Evolutionary conservation across 345 rosid genomes (phyloP).

Genomic region (Luvunga scandens): DNA sequence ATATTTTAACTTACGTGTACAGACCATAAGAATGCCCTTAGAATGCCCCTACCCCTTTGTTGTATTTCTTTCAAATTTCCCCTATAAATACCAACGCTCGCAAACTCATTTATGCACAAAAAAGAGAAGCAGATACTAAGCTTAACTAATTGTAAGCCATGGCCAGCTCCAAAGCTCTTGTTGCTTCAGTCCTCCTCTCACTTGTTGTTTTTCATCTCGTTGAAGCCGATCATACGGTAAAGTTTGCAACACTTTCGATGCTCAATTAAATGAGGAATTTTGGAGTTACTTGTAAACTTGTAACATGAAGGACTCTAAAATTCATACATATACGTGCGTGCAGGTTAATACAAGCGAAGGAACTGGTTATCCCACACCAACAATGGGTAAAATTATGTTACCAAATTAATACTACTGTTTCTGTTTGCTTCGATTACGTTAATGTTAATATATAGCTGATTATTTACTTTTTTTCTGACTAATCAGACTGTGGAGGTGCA

Average conservation of each 20-base stretch:
- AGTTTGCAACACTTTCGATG: background rate
- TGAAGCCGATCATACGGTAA: constrained; percentile 35
- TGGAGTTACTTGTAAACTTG: background rate
- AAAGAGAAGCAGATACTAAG: background rate
- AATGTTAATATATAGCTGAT: background rate
- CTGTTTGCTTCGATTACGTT: background rate
- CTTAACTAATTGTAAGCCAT: constrained; percentile 8
- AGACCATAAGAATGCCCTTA: background rate
- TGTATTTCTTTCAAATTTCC: background rate
- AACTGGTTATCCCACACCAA: background rate
- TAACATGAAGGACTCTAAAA: background rate
- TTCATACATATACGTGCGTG: background rate
- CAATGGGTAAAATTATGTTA: constrained; percentile 8
- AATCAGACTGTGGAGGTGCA: constrained; percentile 58
- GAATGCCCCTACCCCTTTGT: background rate
- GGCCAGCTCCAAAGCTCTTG: constrained; percentile 42
- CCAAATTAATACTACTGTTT: background rate
- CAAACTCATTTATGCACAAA: background rate
- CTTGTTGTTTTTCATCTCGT: constrained; percentile 46
- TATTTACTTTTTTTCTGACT: no score
- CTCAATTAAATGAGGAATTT: background rate
- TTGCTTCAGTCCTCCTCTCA: constrained; percentile 51
- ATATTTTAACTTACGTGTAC: background rate
- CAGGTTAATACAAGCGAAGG: constrained; percentile 7
- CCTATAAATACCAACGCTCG: constrained; percentile 13